Conservation (phyloP, 177 flowering plant genomes). For the Vitis hybrid region DNA sequence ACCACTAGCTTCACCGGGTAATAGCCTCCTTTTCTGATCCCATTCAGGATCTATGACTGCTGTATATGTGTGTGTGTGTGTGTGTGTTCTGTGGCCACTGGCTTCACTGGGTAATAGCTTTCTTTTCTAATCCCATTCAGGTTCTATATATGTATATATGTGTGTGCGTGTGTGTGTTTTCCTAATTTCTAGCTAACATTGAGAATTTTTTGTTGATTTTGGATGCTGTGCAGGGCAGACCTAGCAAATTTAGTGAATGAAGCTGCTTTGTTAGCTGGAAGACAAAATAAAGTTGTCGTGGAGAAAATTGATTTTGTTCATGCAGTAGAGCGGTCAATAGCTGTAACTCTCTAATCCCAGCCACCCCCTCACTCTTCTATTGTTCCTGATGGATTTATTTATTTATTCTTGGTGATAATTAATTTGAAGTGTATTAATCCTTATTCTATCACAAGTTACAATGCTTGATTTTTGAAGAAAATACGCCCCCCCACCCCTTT, state of each 20-base stretch:
- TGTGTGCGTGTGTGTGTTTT: background rate
- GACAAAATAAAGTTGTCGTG: constrained; percentile 73
- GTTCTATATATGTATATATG: too few relatives aligned
- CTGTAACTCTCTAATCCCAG: constrained; percentile 48
- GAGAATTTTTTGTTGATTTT: constrained; percentile 25
- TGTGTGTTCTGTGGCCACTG: constrained; percentile 70
- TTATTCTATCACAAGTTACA: too few relatives aligned
- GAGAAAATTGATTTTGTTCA: constrained; percentile 88
- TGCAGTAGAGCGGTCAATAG: constrained; percentile 96
- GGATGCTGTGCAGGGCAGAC: constrained; percentile 80
- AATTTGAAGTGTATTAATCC: too few relatives aligned
- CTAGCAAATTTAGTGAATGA: constrained; percentile 98
- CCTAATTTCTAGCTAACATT: background rate
- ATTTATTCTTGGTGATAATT: background rate
- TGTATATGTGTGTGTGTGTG: too few relatives aligned
- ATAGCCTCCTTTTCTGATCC: constrained; percentile 6
- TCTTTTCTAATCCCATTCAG: background rate
- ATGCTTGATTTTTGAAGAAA: too few relatives aligned
- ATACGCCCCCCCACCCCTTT: too few relatives aligned
- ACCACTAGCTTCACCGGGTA: constrained; percentile 99
- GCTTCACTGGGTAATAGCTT: constrained; percentile 82
- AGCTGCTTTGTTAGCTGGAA: constrained; percentile 98
- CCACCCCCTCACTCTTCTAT: constrained; percentile 10
- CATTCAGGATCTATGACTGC: background rate
- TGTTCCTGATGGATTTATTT: background rate